Evolutionary conservation across 345 rosid genomes (phyloP).

Genomic region (Fremontodendron californicum): DNA sequence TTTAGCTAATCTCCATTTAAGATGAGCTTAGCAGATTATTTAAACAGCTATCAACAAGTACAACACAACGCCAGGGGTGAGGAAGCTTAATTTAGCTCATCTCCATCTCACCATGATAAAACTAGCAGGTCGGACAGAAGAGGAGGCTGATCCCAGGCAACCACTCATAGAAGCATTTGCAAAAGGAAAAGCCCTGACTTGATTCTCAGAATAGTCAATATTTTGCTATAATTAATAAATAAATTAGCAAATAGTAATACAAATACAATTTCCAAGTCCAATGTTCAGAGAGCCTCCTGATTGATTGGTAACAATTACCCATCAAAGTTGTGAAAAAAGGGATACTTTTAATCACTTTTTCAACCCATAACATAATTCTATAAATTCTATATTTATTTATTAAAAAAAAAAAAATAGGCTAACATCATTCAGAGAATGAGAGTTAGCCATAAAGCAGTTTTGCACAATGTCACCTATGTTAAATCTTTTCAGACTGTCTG

Average conservation of each 20-base stretch:
- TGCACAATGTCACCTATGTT: background rate
- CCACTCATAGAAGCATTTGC: background rate
- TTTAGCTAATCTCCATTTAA: background rate
- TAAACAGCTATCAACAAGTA: no score
- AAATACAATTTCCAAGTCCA: background rate
- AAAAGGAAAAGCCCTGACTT: background rate
- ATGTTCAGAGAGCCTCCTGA: background rate
- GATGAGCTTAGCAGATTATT: no score
- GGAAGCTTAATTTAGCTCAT: background rate
- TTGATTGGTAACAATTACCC: background rate
- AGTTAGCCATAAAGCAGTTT: constrained; percentile 2
- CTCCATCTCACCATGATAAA: background rate
- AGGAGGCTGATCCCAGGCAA: background rate
- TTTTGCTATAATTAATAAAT: background rate
- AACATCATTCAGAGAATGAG: background rate
- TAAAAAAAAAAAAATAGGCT: background rate
- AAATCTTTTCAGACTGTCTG: constrained; percentile 9
- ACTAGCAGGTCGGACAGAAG: background rate
- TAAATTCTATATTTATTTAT: background rate
- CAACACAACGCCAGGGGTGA: no score
- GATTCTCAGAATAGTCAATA: background rate
- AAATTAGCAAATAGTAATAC: background rate
- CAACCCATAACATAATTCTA: constrained; percentile 1
- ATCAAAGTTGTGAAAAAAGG: background rate
- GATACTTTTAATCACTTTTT: background rate